Conservation (phyloP, 164 flowering plant genomes). For the Aristolochia contorta region DNA sequence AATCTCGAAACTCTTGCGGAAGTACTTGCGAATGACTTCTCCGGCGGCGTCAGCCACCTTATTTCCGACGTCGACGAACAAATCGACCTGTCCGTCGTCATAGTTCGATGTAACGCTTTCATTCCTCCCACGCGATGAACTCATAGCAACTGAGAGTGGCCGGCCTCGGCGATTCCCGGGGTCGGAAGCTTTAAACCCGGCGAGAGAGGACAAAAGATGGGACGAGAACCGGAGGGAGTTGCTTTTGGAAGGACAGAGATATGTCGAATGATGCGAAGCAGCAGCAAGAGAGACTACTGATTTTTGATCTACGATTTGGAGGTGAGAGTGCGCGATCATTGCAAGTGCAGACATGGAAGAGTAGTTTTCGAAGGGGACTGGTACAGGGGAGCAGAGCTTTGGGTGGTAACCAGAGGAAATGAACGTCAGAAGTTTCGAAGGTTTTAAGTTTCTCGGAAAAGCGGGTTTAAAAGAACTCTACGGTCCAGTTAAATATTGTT, state of each 20-base stretch:
- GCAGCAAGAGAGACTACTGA: conserved; percentile 2
- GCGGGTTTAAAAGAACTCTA: no score
- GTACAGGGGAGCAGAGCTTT: conserved; percentile 1
- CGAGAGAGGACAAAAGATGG: background rate
- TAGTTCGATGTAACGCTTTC: no score
- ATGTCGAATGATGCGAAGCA: background rate
- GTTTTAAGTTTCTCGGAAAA: no score
- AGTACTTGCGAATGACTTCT: conserved; percentile 68
- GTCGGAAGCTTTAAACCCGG: background rate
- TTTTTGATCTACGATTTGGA: conserved; percentile 5
- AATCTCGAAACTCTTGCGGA: conserved; percentile 72
- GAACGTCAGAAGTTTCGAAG: no score
- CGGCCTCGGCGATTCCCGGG: conserved; percentile 16
- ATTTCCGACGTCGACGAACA: conserved; percentile 55
- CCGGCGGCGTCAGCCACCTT: conserved; percentile 84
- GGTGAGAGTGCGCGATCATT: conserved; percentile 27
- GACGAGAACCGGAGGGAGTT: conserved; percentile 5
- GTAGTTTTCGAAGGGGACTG: conserved; percentile 9
- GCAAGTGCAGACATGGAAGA: background rate
- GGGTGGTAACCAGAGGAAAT: background rate
- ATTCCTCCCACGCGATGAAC: background rate
- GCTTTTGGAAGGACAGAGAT: background rate
- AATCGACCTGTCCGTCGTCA: conserved; percentile 19
- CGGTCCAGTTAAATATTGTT: no score
- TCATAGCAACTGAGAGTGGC: background rate